Evolutionary conservation across 768 basidiomycete species (phyloP).

Genomic region (Collybiopsis luxurians): DNA sequence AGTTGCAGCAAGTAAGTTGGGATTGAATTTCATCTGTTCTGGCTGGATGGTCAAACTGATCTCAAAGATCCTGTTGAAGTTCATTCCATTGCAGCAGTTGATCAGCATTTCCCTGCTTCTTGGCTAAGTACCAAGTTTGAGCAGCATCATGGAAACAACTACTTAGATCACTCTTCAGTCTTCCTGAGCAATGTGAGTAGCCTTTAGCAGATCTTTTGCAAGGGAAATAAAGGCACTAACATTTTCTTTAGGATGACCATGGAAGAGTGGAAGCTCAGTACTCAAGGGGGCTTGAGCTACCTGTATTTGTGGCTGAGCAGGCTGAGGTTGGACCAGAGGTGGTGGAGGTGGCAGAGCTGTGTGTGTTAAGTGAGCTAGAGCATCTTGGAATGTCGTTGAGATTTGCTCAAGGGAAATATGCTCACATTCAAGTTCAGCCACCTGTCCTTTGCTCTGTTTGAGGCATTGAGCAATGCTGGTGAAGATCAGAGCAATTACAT

Average conservation of each 20-base stretch:
- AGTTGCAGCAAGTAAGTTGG: neutral
- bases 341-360: neutral
- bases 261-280: neutral
- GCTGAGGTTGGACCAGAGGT: neutral
- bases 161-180: constrained; percentile 1
- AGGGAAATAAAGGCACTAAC: constrained; percentile 1
- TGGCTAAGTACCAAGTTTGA: neutral
- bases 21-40: neutral
- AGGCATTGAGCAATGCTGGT: neutral
- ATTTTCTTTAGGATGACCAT: neutral
- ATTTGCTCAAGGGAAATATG: neutral
- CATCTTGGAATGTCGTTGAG: neutral
- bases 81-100: neutral
- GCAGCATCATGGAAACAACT: neutral
- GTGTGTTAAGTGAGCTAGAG: neutral
- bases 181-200: constrained; percentile 1
- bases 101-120: neutral
- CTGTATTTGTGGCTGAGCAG: neutral
- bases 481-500: neutral
- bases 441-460: neutral
- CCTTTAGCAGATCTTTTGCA: neutral
- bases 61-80: neutral
- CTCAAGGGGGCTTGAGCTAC: neutral
- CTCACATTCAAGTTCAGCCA: neutral
- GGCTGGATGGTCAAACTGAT: neutral